phyloP scores from a whole-genome alignment of 1,139 yeast genomes.

The Protomyces inundatus region DNA sequence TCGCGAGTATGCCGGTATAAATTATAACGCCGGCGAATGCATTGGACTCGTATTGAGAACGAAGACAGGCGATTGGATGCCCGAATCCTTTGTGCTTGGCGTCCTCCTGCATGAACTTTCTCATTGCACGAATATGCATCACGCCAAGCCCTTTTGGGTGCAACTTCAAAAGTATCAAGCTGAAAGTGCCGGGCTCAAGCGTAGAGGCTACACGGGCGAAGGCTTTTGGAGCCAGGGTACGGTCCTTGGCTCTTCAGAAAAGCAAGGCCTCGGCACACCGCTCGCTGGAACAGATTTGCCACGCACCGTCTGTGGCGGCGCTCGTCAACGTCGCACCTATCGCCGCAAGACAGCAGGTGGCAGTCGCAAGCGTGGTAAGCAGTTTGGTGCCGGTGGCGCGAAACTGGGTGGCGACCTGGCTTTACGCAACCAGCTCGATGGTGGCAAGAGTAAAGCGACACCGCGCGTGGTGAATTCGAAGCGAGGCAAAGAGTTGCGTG shows the following conservation, averaged over 20 bases:
- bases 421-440: slow-evolving; percentile 29
- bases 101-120: slow-evolving; percentile 34
- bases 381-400: slow-evolving; percentile 27
- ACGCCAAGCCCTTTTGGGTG: slow-evolving; percentile 19
- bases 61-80: slow-evolving; percentile 29
- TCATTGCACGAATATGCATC: slow-evolving; percentile 27
- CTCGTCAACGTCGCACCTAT: slow-evolving; percentile 16
- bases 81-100: slow-evolving; percentile 31
- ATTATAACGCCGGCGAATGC: slow-evolving; percentile 33
- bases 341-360: slow-evolving; percentile 9
- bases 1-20: slow-evolving; percentile 32
- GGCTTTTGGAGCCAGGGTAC: slow-evolving; percentile 21
- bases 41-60: slow-evolving; percentile 32
- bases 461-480: slow-evolving; percentile 24
- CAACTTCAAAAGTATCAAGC: slow-evolving; percentile 1
- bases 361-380: slow-evolving; percentile 26
- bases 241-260: slow-evolving; percentile 1
- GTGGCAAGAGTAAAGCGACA: slow-evolving; percentile 27
- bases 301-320: slow-evolving; percentile 32
- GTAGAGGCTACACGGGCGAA: slow-evolving; percentile 19
- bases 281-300: slow-evolving; percentile 29
- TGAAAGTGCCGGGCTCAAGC: slow-evolving; percentile 1
- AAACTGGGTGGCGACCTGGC: slow-evolving; percentile 30
- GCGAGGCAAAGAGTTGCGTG: slow-evolving; percentile 22
- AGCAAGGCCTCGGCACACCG: slow-evolving; percentile 12